Percentiles rank a stretch among this genome's conserved stretches.
These are phyloP conservation scores for Pleurostoma richardsiae DNA, from an alignment of 2,329 filamentous ascomycete genomes.

Conservation along the genomic window DNA sequence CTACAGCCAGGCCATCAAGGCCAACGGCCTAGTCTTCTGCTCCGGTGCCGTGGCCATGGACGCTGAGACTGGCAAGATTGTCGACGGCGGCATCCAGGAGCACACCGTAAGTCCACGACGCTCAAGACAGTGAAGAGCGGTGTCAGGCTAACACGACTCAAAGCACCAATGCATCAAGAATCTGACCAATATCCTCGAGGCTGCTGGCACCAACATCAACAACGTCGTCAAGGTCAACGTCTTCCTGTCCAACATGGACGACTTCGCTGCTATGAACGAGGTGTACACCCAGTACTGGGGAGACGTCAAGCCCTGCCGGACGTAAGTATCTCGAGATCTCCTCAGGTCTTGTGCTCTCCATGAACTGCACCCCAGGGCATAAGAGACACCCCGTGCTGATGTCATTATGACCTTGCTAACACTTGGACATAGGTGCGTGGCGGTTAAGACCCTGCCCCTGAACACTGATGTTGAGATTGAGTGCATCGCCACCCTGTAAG, in stretches of 20 bases:
- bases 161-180: slow-evolving; percentile 64
- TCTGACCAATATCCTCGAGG: slow-evolving; percentile 63
- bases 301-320: slow-evolving; percentile 38
- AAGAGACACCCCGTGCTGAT: background rate
- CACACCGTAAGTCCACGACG: slow-evolving; percentile 43
- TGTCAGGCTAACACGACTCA: background rate
- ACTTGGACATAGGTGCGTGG: slow-evolving; percentile 19
- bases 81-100: slow-evolving; percentile 59
- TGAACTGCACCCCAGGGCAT: no score
- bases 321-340: slow-evolving; percentile 20
- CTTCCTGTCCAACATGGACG: slow-evolving; percentile 68
- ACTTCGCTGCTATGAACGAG: slow-evolving; percentile 72
- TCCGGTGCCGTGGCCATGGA: slow-evolving; percentile 69
- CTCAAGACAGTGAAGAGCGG: background rate
- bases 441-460: slow-evolving; percentile 26
- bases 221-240: slow-evolving; percentile 70
- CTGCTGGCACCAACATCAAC: slow-evolving; percentile 58
- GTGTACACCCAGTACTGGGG: slow-evolving; percentile 68
- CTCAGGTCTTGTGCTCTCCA: background rate
- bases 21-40: slow-evolving; percentile 63
- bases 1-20: slow-evolving; percentile 56
- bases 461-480: slow-evolving; percentile 27
- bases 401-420: background rate
- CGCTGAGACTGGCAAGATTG: slow-evolving; percentile 48
- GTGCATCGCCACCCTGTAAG: slow-evolving; percentile 23